Base-by-base conservation (phyloP, 352 stramenopile genomes). In the Thalassiosira livingstoniorum region DNA sequence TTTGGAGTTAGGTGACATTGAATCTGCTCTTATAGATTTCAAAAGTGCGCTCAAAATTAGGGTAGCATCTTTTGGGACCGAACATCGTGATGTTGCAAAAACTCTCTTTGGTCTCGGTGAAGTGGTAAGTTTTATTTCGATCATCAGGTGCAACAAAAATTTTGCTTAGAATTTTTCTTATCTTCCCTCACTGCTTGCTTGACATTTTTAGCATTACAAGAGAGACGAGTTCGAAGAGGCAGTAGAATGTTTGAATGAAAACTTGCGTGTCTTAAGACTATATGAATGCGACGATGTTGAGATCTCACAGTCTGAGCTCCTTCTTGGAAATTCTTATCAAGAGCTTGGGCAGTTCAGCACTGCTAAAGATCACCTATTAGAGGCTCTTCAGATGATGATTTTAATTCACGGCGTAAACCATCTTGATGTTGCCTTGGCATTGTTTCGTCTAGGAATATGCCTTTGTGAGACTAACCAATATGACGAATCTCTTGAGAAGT, bases 391-490 rank as follows among this genome's bases (percentile, higher is more conserved):
- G n/a, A 65, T 87, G 32, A 82, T 87, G 64, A 27, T 80, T 35
- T 69, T 53, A 34, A 25, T 61, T 23, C 69, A 81, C 69, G 78
- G 82, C 25, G 57, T 11, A 47, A 82, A 85, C 54, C 71, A 85
- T 54, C 42, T 83, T 27, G 79, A 90, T 80, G 66, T 86, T 57
- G 78, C 87, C n/a, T 73, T 83, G 43, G 80, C 85, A 21, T 68
- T 88, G n/a, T 91, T 91, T 35, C 57, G 82, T 39, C 68, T 90
- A 18, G 86, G 82, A 4, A 88, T 91, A 65, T 89, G 85, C 69
- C 71, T 81, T 34, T 91, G 86, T 70, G 83, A 90, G 61, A 87
- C 71, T 51, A 80, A 84, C 32, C 34, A 90, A 60, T 87, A 83
- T 57, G 57, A 61, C 23, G 60, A 84, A 63, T 88, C 87, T 31